Percentiles rank a stretch among this genome's conserved stretches.
Evolutionary conservation across 2,329 filamentous ascomycete genomes (phyloP).

Genomic region (Metarhizium brunneum): DNA sequence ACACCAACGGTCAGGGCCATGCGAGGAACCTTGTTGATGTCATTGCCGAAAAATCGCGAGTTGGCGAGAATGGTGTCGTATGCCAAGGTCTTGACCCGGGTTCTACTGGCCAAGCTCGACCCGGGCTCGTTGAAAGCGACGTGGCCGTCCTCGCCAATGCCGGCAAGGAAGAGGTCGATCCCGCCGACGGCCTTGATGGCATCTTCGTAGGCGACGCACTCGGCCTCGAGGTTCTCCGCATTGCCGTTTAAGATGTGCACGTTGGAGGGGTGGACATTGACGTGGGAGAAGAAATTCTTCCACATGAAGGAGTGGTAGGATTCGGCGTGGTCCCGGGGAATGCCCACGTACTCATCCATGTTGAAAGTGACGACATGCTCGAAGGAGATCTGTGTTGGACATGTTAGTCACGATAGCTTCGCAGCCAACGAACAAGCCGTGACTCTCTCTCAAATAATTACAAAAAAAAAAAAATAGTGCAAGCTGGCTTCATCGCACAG

Average conservation of each 20-base stretch:
- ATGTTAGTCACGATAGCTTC: conserved; percentile 2
- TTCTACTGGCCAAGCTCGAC: conserved; percentile 66
- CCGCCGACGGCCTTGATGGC: conserved; percentile 66
- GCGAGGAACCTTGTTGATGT: conserved; percentile 63
- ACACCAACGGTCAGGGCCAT: conserved; percentile 82
- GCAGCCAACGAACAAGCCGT: neutral
- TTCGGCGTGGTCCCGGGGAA: conserved; percentile 73
- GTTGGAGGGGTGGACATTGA: conserved; percentile 72
- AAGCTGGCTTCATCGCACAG: conserved; percentile 10
- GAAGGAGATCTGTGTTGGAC: conserved; percentile 56
- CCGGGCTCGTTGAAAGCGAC: conserved; percentile 89
- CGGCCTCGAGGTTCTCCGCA: conserved; percentile 62
- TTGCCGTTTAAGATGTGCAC: conserved; percentile 82
- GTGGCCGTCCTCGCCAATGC: conserved; percentile 79
- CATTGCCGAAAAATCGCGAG: conserved; percentile 72
- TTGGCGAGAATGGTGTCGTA: conserved; percentile 84
- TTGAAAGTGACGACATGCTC: conserved; percentile 87
- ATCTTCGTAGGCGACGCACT: conserved; percentile 72
- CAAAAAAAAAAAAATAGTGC: conserved; percentile 5
- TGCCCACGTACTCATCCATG: conserved; percentile 86
- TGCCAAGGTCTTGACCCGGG: conserved; percentile 76
- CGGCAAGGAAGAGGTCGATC: conserved; percentile 78
- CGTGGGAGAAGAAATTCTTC: conserved; percentile 80
- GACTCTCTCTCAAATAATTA: neutral
- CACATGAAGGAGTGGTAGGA: conserved; percentile 93